Evolutionary conservation across 169 alveolate species (phyloP).

Genomic region (Miamiensis avidus): DNA sequence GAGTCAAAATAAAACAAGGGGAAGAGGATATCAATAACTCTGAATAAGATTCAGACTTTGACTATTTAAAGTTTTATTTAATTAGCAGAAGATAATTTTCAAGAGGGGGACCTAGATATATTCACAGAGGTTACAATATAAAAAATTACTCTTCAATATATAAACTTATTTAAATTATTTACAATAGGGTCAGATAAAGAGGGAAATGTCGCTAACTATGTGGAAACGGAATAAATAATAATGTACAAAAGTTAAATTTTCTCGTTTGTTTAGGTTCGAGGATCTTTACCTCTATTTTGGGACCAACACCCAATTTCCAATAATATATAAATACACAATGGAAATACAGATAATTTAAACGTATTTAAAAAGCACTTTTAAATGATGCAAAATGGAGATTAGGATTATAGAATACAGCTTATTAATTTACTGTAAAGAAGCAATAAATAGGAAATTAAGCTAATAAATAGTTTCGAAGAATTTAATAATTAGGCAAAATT

Average conservation of each 20-base stretch:
- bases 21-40: slow-evolving; percentile 1
- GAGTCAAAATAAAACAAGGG: too few relatives aligned
- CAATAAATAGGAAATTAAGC: not conserved
- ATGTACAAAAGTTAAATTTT: not conserved
- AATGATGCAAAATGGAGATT: not conserved
- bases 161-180: too few relatives aligned
- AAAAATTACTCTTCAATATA: not conserved
- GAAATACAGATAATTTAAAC: not conserved
- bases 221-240: slow-evolving; percentile 6
- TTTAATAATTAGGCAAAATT: not conserved
- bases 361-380: slow-evolving; percentile 1
- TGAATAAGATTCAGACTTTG: not conserved
- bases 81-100: slow-evolving; percentile 21
- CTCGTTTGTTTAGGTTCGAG: slow-evolving; percentile 13
- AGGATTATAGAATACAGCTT: not conserved
- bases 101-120: slow-evolving; percentile 18
- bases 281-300: slow-evolving; percentile 25
- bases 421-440: slow-evolving; percentile 1
- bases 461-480: slow-evolving; percentile 8
- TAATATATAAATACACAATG: not conserved
- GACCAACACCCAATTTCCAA: not conserved
- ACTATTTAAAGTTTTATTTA: not conserved
- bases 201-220: slow-evolving; percentile 17
- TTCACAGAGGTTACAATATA: not conserved
- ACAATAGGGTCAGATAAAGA: slow-evolving; percentile 24